Percentiles rank a stretch among this genome's conserved stretches.
Evolutionary conservation across 805 yeast species (phyloP).

Genomic region (Kuraishia ogatae): DNA sequence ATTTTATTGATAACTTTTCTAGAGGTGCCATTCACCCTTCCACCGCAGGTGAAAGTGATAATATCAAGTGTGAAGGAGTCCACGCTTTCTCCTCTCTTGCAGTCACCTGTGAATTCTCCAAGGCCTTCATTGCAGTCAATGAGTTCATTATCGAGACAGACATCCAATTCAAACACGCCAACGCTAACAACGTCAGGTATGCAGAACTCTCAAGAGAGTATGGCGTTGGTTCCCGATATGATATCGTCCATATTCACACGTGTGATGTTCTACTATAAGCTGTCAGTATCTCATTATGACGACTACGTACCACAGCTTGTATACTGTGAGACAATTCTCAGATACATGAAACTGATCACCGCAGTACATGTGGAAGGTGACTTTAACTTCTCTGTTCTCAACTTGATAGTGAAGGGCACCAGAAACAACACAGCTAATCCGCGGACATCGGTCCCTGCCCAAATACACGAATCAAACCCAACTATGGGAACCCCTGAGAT

Average conservation of each 20-base stretch:
- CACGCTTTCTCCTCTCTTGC: conserved; percentile 9
- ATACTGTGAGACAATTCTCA: conserved; percentile 59
- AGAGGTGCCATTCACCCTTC: conserved; percentile 41
- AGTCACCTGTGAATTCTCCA: conserved; percentile 34
- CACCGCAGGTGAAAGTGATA: conserved; percentile 20
- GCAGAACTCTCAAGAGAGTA: conserved; percentile 11
- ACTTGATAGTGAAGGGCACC: conserved; percentile 34
- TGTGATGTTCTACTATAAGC: conserved; percentile 33
- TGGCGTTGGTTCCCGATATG: conserved; percentile 23
- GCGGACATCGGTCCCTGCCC: not conserved
- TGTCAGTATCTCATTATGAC: conserved; percentile 48
- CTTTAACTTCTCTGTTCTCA: conserved; percentile 31
- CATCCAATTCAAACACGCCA: not conserved
- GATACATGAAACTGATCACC: conserved; percentile 56
- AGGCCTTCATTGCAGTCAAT: conserved; percentile 33
- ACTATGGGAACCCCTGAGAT: conserved; percentile 29
- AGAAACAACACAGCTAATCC: conserved; percentile 10
- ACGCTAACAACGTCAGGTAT: conserved; percentile 2
- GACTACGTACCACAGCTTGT: conserved; percentile 81
- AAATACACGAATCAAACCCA: not conserved
- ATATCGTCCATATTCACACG: conserved; percentile 28
- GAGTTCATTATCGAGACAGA: conserved; percentile 8
- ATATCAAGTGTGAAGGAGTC: conserved; percentile 17
- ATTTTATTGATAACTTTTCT: conserved; percentile 50
- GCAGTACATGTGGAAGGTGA: conserved; percentile 40